phyloP scores from a whole-genome alignment of 2,329 filamentous ascomycete species.

The Neopestalotiopsis sp. region DNA sequence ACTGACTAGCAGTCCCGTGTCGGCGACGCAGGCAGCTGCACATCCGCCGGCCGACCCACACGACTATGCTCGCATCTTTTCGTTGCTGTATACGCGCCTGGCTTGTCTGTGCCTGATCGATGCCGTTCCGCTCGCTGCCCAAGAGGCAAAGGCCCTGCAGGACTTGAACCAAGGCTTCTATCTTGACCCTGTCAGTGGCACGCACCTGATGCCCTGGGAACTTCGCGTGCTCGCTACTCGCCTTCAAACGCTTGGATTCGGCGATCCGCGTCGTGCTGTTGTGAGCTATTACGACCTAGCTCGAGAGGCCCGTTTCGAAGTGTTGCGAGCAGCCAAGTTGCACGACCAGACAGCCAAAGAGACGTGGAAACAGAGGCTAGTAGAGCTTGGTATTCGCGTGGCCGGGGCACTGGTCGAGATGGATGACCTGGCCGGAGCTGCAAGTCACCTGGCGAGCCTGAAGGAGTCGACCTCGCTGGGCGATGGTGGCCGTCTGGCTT shows the following conservation, averaged over 20 bases:
- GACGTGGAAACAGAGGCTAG: constrained; percentile 74
- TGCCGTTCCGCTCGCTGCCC: constrained; percentile 70
- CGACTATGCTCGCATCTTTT: constrained; percentile 72
- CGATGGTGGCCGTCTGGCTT: constrained; percentile 43
- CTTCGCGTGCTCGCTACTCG: constrained; percentile 83
- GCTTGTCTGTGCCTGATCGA: constrained; percentile 82
- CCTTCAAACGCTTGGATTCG: constrained; percentile 84
- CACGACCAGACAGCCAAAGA: constrained; percentile 60
- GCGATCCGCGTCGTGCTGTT: constrained; percentile 81
- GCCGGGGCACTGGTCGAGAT: constrained; percentile 78
- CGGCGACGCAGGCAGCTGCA: constrained; percentile 39
- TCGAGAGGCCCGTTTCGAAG: constrained; percentile 71
- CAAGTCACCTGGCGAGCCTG: constrained; percentile 71
- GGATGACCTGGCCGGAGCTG: constrained; percentile 83
- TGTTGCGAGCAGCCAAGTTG: constrained; percentile 50
- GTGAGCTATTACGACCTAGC: constrained; percentile 92
- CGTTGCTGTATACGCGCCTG: constrained; percentile 79
- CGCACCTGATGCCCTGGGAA: constrained; percentile 83
- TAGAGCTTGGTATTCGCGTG: constrained; percentile 74
- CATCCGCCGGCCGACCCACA: constrained; percentile 47
- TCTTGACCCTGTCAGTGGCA: constrained; percentile 55
- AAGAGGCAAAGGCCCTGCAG: constrained; percentile 68
- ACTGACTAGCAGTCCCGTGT: constrained; percentile 54
- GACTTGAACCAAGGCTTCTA: constrained; percentile 65
- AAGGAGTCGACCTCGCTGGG: constrained; percentile 35